These are phyloP conservation scores for Lasiosphaeris hirsuta DNA, from an alignment of 495 filamentous ascomycete genomes.

Conservation along the genomic window DNA sequence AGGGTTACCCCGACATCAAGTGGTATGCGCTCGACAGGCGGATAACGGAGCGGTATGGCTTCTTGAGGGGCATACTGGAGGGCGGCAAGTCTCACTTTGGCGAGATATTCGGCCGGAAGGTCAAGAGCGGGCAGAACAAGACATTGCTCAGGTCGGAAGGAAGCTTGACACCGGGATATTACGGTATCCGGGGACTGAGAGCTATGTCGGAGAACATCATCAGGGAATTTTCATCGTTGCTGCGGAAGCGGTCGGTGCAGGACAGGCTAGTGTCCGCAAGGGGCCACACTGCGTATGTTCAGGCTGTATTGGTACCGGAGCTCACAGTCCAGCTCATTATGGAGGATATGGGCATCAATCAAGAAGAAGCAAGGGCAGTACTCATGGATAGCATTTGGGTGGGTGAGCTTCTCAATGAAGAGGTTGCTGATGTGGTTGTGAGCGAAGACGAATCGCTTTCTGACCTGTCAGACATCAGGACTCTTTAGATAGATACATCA, in stretches of 20 bases:
- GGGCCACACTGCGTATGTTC: conserved; percentile 72
- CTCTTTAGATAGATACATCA: no score
- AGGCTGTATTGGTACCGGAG: conserved; percentile 84
- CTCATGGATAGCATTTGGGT: conserved; percentile 72
- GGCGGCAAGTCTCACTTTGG: conserved; percentile 61
- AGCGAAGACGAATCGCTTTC: conserved; percentile 33
- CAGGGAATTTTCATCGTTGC: conserved; percentile 52
- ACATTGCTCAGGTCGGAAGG: conserved; percentile 55
- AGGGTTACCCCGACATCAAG: conserved; percentile 73
- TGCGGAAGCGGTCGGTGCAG: conserved; percentile 60
- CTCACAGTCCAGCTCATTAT: conserved; percentile 70
- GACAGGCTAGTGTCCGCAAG: conserved; percentile 68
- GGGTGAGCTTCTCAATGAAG: conserved; percentile 72
- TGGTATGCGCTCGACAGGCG: conserved; percentile 69
- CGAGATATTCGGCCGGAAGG: conserved; percentile 52
- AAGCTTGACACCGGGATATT: conserved; percentile 69
- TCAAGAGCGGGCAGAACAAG: conserved; percentile 59
- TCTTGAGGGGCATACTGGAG: conserved; percentile 57
- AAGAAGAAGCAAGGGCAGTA: conserved; percentile 62
- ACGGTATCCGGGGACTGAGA: conserved; percentile 72
- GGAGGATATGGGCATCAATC: conserved; percentile 76
- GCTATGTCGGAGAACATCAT: conserved; percentile 64
- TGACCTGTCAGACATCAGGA: neutral
- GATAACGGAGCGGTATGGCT: conserved; percentile 51
- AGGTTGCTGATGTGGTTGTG: conserved; percentile 56